Evolutionary conservation across 2,329 filamentous ascomycete species (phyloP).

Genomic region (Penicillium sp.): DNA sequence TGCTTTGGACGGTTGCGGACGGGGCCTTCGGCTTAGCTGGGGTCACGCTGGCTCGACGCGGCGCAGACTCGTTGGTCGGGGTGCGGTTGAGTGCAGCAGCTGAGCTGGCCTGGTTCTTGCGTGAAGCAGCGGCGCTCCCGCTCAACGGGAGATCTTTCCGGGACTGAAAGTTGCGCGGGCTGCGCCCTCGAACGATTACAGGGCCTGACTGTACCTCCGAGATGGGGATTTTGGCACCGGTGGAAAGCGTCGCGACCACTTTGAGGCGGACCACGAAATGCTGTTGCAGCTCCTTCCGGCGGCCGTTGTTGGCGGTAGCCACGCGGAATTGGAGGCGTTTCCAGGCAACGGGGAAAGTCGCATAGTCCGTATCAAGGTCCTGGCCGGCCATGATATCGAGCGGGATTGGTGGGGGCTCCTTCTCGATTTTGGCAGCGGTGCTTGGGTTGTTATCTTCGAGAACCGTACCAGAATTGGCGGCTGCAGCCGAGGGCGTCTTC

Average conservation of each 20-base stretch:
- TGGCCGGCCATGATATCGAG: slow-evolving; percentile 64
- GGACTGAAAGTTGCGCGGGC: slow-evolving; percentile 90
- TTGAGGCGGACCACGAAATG: slow-evolving; percentile 90
- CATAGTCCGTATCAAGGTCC: slow-evolving; percentile 75
- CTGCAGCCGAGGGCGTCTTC: slow-evolving; percentile 71
- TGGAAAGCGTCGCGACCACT: slow-evolving; percentile 76
- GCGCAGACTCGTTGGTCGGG: slow-evolving; percentile 31
- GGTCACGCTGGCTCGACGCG: slow-evolving; percentile 26
- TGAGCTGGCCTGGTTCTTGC: slow-evolving; percentile 58
- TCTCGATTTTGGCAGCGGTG: slow-evolving; percentile 65
- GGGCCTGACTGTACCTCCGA: slow-evolving; percentile 83
- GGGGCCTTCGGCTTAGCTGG: slow-evolving; percentile 29
- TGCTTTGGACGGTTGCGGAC: slow-evolving; percentile 30
- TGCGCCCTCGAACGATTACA: slow-evolving; percentile 89
- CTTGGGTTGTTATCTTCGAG: slow-evolving; percentile 30
- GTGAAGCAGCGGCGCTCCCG: slow-evolving; percentile 72
- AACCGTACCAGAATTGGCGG: slow-evolving; percentile 61
- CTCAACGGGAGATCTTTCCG: slow-evolving; percentile 88
- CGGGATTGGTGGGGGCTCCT: slow-evolving; percentile 80
- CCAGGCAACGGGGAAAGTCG: slow-evolving; percentile 91
- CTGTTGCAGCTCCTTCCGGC: slow-evolving; percentile 90
- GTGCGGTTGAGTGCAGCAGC: slow-evolving; percentile 32
- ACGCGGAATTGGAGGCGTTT: slow-evolving; percentile 90
- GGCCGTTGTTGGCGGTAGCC: slow-evolving; percentile 92
- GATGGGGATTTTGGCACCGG: slow-evolving; percentile 75